Evolutionary conservation across 2,329 filamentous ascomycete genomes (phyloP).

Genomic region (Paraphaeosphaeria sporulosa): DNA sequence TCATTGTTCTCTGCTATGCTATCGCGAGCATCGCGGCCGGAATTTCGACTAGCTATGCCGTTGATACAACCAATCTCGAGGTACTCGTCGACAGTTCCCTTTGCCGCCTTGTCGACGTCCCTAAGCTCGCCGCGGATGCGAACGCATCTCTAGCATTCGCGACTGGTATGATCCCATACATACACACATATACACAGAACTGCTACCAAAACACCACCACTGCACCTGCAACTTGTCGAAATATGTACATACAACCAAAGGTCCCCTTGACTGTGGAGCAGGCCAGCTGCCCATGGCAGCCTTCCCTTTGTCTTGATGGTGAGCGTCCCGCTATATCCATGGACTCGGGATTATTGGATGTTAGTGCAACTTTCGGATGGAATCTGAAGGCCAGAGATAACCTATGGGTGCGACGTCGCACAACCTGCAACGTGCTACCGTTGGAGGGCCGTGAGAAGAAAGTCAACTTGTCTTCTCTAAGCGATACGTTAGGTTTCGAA

Average conservation of each 20-base stretch:
- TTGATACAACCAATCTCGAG: slow-evolving; percentile 14
- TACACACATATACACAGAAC: slow-evolving; percentile 9
- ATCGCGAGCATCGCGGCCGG: slow-evolving; percentile 13
- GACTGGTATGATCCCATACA: not conserved
- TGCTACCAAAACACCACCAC: slow-evolving; percentile 5
- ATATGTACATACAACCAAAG: slow-evolving; percentile 8
- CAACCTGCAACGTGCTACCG: slow-evolving; percentile 17
- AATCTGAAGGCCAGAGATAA: slow-evolving; percentile 12
- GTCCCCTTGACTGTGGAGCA: not conserved
- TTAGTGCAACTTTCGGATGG: slow-evolving; percentile 17
- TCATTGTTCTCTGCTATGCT: slow-evolving; percentile 13
- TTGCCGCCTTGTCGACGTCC: slow-evolving; percentile 10
- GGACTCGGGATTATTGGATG: slow-evolving; percentile 24
- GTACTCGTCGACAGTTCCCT: slow-evolving; percentile 19
- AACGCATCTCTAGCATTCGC: not conserved
- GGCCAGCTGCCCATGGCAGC: slow-evolving; percentile 9
- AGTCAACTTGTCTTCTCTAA: not conserved
- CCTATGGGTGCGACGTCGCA: slow-evolving; percentile 14
- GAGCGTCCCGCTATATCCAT: slow-evolving; percentile 13
- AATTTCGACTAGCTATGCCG: slow-evolving; percentile 19
- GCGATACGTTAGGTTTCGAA: not conserved
- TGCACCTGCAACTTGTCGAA: slow-evolving; percentile 7
- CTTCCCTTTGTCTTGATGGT: slow-evolving; percentile 13
- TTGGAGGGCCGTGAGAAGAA: not conserved
- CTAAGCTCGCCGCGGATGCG: not conserved